Conservation (phyloP, 2,329 filamentous ascomycete species). For the Dothideomycetidae sp. region DNA sequence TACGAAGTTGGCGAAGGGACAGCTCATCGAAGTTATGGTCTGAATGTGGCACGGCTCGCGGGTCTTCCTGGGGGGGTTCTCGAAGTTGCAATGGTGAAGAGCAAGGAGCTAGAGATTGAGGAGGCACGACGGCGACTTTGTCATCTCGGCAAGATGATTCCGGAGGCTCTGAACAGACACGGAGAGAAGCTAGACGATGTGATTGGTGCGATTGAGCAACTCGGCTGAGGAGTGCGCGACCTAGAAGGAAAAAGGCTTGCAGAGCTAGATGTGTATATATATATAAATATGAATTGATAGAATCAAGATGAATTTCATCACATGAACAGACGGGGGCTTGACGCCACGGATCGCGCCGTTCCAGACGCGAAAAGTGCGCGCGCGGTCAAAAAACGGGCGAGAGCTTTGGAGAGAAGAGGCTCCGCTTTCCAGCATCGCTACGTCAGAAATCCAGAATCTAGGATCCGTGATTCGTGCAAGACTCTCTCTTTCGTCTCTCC, state of each 20-base stretch:
- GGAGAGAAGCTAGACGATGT: constrained; percentile 25
- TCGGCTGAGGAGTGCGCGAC: constrained; percentile 18
- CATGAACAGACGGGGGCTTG: no score
- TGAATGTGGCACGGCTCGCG: constrained; percentile 83
- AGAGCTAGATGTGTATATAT: no score
- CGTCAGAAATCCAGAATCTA: constrained; percentile 6
- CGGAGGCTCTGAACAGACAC: constrained; percentile 14
- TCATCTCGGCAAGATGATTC: constrained; percentile 18
- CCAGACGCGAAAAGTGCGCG: no score
- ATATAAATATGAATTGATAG: no score
- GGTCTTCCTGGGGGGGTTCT: constrained; percentile 64
- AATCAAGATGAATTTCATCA: no score
- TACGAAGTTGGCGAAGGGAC: constrained; percentile 87
- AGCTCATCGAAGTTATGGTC: constrained; percentile 81
- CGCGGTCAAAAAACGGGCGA: no score
- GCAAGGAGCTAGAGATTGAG: constrained; percentile 61
- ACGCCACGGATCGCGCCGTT: neutral
- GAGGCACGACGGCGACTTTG: constrained; percentile 49
- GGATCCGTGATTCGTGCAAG: neutral
- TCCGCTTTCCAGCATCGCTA: no score
- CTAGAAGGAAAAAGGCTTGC: no score
- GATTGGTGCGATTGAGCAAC: constrained; percentile 30
- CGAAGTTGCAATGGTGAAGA: constrained; percentile 67
- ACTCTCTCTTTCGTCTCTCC: neutral
- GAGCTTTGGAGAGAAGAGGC: no score